Base-by-base conservation (phyloP, 352 stramenopile genomes). In the Thraustotheca clavata region DNA sequence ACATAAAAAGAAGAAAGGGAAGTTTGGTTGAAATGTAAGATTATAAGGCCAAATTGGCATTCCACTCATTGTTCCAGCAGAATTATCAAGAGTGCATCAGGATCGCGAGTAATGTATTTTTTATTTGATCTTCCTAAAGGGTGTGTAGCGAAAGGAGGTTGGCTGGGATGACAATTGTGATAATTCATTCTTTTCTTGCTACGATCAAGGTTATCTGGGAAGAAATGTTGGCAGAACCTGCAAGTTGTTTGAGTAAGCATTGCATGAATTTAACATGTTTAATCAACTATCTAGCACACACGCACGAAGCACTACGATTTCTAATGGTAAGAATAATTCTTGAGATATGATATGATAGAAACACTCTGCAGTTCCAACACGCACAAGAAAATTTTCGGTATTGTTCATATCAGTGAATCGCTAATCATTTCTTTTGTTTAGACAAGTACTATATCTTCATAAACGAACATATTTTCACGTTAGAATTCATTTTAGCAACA, bases 181-280 rank as follows among this genome's bases (percentile, higher is more conserved):
- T 55, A 7, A 22, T 26, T 34, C 18, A 35, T 55, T 34, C 8
- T 46, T 26, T 38, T 4, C 35, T 31, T 52, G 31, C 9, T 20
- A 20, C 9, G 9, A 52, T 52, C 24, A 52, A 94, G 82, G 79
- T 79, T 7, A 89, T 94, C 49, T 94, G 84, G 84, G 82, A 94
- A 75, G 84, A 91, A 61, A 94, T 94, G 84, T 82, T 94, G 55
- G 84, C 84, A 26, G 81, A 94, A 71, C 84, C 84, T 3, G 83
- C 82, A 20, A 76, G 77, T 3, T 94, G 84, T 49, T 89, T 94
- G 32, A 75, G 84, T 91, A 73, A 18, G 67, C n/a, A 26, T 36
- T 54, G 0, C 1, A n/a, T 22, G 40, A 20, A 49, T 0, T 22
- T 27, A 18, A 1, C 55, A 62, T n/a, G 31, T 18, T 20, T 9